Evolutionary conservation across 83 land plant genomes (phyloP).

Genomic region (Picea engelmannii): DNA sequence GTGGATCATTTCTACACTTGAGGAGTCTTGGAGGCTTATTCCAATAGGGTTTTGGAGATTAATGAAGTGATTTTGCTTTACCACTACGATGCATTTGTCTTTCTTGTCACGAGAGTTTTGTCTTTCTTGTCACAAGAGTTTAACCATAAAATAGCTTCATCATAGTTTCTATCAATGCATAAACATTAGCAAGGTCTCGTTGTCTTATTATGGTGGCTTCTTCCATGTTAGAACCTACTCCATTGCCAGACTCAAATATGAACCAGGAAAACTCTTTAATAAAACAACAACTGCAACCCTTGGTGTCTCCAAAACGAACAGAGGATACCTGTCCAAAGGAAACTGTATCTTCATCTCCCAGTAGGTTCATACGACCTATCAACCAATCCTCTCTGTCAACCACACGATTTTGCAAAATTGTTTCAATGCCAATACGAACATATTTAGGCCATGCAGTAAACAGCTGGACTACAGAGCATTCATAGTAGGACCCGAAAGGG

Average conservation of each 20-base stretch:
- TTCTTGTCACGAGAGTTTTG: background rate
- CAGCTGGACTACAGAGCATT: conserved; percentile 23
- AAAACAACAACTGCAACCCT: conserved; percentile 70
- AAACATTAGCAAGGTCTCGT: conserved; percentile 38
- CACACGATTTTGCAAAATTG: conserved; percentile 53
- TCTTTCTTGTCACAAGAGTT: conserved; percentile 37
- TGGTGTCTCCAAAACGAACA: conserved; percentile 62
- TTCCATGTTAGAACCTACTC: conserved; percentile 27
- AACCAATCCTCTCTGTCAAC: conserved; percentile 66
- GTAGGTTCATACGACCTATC: conserved; percentile 28
- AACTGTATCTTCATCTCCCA: conserved; percentile 2
- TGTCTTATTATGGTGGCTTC: conserved; percentile 26
- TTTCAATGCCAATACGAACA: conserved; percentile 48
- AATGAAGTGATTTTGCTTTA: too few species aligned
- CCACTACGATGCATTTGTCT: too few species aligned
- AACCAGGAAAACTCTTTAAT: conserved; percentile 60
- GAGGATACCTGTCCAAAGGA: conserved; percentile 38
- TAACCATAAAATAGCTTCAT: conserved; percentile 46
- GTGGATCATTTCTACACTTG: too few species aligned
- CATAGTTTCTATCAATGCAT: conserved; percentile 62
- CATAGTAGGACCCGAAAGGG: conserved; percentile 35
- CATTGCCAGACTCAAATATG: conserved; percentile 51
- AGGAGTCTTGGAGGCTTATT: too few species aligned
- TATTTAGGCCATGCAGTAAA: conserved; percentile 38
- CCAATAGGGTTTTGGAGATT: too few species aligned